Base-by-base conservation (phyloP, 1,139 yeast genomes). In the Pichia sp. region DNA sequence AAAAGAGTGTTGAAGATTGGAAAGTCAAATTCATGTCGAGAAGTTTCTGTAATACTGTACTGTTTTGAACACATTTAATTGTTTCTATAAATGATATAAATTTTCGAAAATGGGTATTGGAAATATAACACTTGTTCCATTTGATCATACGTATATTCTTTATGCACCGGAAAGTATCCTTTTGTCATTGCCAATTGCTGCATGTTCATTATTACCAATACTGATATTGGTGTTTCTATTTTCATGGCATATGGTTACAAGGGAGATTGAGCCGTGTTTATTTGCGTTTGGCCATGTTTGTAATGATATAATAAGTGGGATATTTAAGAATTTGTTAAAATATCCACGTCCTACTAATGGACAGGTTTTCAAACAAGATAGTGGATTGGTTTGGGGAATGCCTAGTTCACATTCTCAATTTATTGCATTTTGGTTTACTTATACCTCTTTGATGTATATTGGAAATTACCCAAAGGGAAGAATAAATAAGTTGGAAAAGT, bases 331-430 rank as follows among this genome's bases (percentile, higher is more conserved):
- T 34, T 47, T 78, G 1, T 68, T 89, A 47, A 80, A 78, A 61
- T 88, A 87, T 62, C 86, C 89, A 30, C 75, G 99, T 52, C 99
- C 99, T 0, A 73, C 76, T 7, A 59, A 83, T 50, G 86, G 88
- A 2, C 65, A 58, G 44, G 59, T 64, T 2, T 65, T 63, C 49
- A 65, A 65, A 48, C 49, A 57, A 19, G 62, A 59, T 36, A 62
- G 67, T 16, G 58, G 60, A 2, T 55, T 65, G 22, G 56, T 53
- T 1, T 89, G 85, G 67, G 99, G 99, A 0, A 91, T 93, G 98
- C 99, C 99, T 0, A 83, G 93, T 52, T 96, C 98, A 2, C 99
- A 93, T 68, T 83, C 96, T 0, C 99, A 93, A 69, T 93, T 91
- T 69, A 87, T 90, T 90, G 95, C 96, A 1, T 93, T 83, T 67